phyloP scores from a whole-genome alignment of 2,329 filamentous ascomycete genomes.

The Ophiostoma novo-ulmi region DNA sequence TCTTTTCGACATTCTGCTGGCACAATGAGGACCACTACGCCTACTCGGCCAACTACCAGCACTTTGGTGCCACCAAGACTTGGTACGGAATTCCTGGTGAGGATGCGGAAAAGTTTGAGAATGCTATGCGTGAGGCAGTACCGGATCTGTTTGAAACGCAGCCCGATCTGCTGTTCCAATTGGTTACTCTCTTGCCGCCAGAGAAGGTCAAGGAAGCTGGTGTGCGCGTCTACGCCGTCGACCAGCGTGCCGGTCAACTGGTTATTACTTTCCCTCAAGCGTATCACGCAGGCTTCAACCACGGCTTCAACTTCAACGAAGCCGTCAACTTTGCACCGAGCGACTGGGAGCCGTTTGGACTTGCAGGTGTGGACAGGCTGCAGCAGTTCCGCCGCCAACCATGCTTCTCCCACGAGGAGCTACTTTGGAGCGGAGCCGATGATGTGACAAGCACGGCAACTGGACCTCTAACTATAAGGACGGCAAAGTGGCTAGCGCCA shows the following conservation, averaged over 20 bases:
- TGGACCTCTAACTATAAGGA: slow-evolving; percentile 65
- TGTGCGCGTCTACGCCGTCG: slow-evolving; percentile 88
- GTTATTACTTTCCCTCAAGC: slow-evolving; percentile 96
- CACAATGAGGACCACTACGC: slow-evolving; percentile 98
- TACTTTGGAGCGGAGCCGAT: slow-evolving; percentile 84
- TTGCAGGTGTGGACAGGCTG: slow-evolving; percentile 77
- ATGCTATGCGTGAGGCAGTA: slow-evolving; percentile 90
- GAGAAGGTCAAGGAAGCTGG: slow-evolving; percentile 90
- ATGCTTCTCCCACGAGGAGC: slow-evolving; percentile 95
- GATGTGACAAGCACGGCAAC: slow-evolving; percentile 54
- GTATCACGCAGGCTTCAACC: slow-evolving; percentile 97
- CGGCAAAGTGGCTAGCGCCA: slow-evolving; percentile 89
- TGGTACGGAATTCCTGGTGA: slow-evolving; percentile 97
- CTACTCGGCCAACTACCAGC: slow-evolving; percentile 97
- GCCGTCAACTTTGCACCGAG: slow-evolving; percentile 94
- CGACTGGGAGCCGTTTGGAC: slow-evolving; percentile 92
- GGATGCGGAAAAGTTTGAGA: slow-evolving; percentile 90
- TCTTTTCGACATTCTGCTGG: slow-evolving; percentile 99
- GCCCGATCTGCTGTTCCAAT: slow-evolving; percentile 89
- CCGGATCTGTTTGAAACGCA: slow-evolving; percentile 96
- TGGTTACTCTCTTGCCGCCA: slow-evolving; percentile 92
- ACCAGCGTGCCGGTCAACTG: slow-evolving; percentile 91
- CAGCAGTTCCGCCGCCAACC: slow-evolving; percentile 85
- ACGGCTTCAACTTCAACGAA: slow-evolving; percentile 98
- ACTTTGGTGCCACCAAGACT: slow-evolving; percentile 96